phyloP scores from a whole-genome alignment of 129 eudicot species.

The Ambrosia trifida region DNA sequence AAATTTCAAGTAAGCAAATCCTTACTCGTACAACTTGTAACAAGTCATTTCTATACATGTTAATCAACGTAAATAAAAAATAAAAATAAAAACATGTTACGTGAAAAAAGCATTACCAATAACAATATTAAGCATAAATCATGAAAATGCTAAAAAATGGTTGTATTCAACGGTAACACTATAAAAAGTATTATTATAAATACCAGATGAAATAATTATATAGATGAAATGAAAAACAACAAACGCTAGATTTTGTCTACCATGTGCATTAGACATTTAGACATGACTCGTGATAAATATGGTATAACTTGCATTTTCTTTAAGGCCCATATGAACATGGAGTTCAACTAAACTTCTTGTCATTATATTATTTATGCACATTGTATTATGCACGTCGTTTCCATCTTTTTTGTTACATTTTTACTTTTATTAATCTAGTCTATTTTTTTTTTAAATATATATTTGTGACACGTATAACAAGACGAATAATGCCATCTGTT shows the following conservation, averaged over 20 bases:
- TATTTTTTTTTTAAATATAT: not conserved
- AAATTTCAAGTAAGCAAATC: too few species aligned
- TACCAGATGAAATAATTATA: too few species aligned
- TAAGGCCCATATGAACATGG: constrained; percentile 31
- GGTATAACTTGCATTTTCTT: constrained; percentile 17
- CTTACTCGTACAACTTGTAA: not conserved
- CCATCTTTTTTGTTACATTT: not conserved
- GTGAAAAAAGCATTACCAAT: not conserved
- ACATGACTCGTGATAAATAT: constrained; percentile 25
- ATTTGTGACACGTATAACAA: not conserved
- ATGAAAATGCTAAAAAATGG: not conserved
- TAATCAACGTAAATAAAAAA: too few species aligned
- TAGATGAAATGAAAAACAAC: constrained; percentile 6
- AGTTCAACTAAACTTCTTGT: constrained; percentile 25
- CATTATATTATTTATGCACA: constrained; percentile 1
- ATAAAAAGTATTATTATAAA: too few species aligned
- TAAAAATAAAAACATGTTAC: too few species aligned
- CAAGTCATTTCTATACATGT: not conserved
- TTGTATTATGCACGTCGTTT: constrained; percentile 9
- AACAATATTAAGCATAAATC: not conserved
- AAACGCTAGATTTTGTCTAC: constrained; percentile 27
- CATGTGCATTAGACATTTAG: constrained; percentile 36
- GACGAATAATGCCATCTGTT: not conserved
- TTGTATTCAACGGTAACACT: too few species aligned
- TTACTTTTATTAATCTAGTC: not conserved